phyloP scores from a whole-genome alignment of 176 grass and related monocot species.

The Eragrostis curvula region DNA sequence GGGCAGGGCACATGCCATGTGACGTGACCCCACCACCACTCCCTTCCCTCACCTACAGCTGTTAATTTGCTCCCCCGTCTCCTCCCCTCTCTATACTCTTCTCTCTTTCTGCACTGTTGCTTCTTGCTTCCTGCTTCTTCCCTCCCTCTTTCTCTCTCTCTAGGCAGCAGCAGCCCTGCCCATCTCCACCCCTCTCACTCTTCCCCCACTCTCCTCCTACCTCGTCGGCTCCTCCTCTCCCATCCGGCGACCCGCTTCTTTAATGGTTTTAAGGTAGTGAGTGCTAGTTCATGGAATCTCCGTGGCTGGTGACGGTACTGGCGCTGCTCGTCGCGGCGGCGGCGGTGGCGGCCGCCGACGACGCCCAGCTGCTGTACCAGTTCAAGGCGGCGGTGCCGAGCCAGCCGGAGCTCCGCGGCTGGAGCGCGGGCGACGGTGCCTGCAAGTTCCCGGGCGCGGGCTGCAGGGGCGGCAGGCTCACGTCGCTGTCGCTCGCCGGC shows the following conservation, averaged over 20 bases:
- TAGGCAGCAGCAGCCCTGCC: conserved; percentile 5
- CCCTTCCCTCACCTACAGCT: conserved; percentile 47
- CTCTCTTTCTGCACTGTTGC: conserved; percentile 8
- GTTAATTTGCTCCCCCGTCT: conserved; percentile 44
- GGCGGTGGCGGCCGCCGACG: conserved; percentile 45
- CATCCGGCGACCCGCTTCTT: conserved; percentile 22
- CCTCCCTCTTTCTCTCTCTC: conserved; percentile 25
- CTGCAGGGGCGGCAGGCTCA: conserved; percentile 62
- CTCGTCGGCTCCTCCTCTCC: conserved; percentile 24
- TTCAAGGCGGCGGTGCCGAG: conserved; percentile 68
- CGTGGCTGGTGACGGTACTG: conserved; percentile 19
- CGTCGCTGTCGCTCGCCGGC: conserved; percentile 57
- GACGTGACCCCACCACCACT: conserved; percentile 66
- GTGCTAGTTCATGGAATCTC: conserved; percentile 40
- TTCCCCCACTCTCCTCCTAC: neutral
- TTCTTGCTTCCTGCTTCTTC: neutral
- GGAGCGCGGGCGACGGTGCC: conserved; percentile 48
- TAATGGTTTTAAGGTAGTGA: conserved; percentile 53
- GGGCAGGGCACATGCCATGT: conserved; percentile 77
- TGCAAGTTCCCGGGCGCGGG: conserved; percentile 75
- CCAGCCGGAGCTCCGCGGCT: conserved; percentile 45
- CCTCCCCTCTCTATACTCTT: neutral
- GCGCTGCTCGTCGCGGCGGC: neutral
- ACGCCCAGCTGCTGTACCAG: conserved; percentile 64
- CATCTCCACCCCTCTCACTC: neutral